Evolutionary conservation across 208 protist genomes (phyloP).

Genomic region (Angomonas desouzai): DNA sequence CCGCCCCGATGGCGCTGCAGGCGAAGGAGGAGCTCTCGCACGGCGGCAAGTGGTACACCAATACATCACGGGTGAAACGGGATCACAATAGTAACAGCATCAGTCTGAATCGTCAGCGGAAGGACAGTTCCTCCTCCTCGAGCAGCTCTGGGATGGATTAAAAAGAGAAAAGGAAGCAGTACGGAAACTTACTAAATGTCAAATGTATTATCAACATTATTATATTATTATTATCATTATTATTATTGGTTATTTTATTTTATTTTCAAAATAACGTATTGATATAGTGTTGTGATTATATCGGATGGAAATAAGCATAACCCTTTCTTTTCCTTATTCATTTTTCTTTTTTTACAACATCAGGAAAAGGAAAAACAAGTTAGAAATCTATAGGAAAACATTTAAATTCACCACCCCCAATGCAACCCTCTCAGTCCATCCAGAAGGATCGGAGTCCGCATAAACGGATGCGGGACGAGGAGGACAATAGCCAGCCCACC

Average conservation of each 20-base stretch:
- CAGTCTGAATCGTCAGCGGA: background rate
- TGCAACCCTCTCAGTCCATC: background rate
- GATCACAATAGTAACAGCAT: background rate
- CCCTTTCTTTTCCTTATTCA: too few species aligned
- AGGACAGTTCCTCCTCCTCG: background rate
- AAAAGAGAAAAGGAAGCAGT: background rate
- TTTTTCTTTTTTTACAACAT: too few species aligned
- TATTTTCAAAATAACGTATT: too few species aligned
- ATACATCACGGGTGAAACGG: background rate
- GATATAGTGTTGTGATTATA: too few species aligned
- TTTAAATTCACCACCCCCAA: background rate
- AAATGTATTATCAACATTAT: too few species aligned
- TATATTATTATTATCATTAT: background rate
- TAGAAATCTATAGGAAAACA: too few species aligned
- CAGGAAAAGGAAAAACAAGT: too few species aligned
- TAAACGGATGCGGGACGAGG: background rate
- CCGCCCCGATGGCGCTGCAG: background rate
- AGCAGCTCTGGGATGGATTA: background rate
- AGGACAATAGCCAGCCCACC: background rate
- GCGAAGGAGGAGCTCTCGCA: background rate
- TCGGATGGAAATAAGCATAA: too few species aligned
- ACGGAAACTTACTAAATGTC: too few species aligned
- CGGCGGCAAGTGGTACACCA: background rate
- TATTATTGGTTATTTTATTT: background rate
- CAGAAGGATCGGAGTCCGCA: background rate